A percentile compares a stretch with the other conserved stretches of the same genome.
Evolutionary conservation across 2,329 filamentous ascomycete species (phyloP).

Genomic region (Calonectria pauciramosa): DNA sequence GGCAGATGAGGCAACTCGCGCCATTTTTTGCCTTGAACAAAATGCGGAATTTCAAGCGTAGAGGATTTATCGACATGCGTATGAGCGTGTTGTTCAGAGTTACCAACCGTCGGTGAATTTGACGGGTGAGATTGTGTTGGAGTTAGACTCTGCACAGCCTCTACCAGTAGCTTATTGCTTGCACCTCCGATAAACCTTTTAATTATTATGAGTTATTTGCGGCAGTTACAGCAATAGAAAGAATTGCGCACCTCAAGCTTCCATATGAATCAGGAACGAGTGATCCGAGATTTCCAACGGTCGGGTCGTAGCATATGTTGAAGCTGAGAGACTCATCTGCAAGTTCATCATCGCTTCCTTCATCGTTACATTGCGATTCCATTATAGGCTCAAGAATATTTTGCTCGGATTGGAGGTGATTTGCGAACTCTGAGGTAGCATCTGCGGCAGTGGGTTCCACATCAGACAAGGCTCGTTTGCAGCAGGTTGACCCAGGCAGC

Average conservation of each 20-base stretch:
- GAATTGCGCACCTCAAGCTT: conserved; percentile 33
- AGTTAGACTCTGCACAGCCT: conserved; percentile 43
- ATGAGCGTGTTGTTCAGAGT: not conserved
- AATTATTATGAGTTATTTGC: not conserved
- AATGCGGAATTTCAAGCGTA: conserved; percentile 43
- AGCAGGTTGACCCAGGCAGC: not conserved
- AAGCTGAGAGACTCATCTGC: not conserved
- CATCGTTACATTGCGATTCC: not conserved
- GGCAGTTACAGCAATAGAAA: not conserved
- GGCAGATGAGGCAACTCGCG: conserved; percentile 45
- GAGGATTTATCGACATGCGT: not conserved
- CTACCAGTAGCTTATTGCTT: conserved; percentile 44
- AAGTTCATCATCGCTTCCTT: not conserved
- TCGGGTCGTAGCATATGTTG: not conserved
- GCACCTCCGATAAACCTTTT: conserved; percentile 41
- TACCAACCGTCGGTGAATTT: not conserved
- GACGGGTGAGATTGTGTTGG: conserved; percentile 16
- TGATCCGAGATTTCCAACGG: not conserved
- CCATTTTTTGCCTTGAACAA: conserved; percentile 45
- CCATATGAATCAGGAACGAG: conserved; percentile 47
- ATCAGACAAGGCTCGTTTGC: not conserved
- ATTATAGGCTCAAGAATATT: not conserved
- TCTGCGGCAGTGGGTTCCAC: not conserved
- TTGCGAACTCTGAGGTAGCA: not conserved
- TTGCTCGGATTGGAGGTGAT: not conserved